These are phyloP conservation scores for Sphagnurus paluster DNA, from an alignment of 1,284 basidiomycete species.

Conservation along the genomic window DNA sequence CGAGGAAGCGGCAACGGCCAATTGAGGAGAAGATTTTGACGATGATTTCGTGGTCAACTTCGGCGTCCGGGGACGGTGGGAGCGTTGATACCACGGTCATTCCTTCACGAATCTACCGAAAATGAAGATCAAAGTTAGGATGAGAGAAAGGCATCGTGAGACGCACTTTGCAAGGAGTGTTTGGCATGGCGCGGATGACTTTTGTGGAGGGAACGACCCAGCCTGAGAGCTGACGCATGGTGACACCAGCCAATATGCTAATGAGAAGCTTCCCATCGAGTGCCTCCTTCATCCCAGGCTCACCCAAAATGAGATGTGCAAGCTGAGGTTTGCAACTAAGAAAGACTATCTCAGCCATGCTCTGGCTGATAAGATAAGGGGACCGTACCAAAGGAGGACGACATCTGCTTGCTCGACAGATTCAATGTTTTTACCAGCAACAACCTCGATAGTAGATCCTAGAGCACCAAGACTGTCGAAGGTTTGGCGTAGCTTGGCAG, in stretches of 20 bases:
- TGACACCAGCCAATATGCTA: conserved; percentile 96
- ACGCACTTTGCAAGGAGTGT: conserved; percentile 92
- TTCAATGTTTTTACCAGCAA: conserved; percentile 69
- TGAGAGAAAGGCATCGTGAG: background rate
- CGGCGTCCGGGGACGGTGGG: conserved; percentile 48
- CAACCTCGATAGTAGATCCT: conserved; percentile 69
- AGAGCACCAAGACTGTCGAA: conserved; percentile 62
- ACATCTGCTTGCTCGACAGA: conserved; percentile 82
- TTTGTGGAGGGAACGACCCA: conserved; percentile 81
- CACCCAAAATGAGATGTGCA: conserved; percentile 73
- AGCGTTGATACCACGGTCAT: conserved; percentile 91
- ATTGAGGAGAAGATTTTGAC: conserved; percentile 94
- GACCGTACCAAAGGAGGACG: conserved; percentile 79
- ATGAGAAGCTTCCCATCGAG: conserved; percentile 90
- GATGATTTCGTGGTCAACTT: conserved; percentile 75
- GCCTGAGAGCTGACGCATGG: conserved; percentile 75
- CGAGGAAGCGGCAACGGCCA: conserved; percentile 90
- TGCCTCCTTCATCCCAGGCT: conserved; percentile 85
- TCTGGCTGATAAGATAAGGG: conserved; percentile 5
- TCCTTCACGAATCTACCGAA: conserved; percentile 86
- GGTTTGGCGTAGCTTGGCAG: conserved; percentile 63
- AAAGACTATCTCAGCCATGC: conserved; percentile 3
- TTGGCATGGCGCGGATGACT: conserved; percentile 97
- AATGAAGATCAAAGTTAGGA: conserved; percentile 6
- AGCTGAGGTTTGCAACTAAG: conserved; percentile 92